Evolutionary conservation across 805 yeast genomes (phyloP).

Genomic region (Candida andamanensis): DNA sequence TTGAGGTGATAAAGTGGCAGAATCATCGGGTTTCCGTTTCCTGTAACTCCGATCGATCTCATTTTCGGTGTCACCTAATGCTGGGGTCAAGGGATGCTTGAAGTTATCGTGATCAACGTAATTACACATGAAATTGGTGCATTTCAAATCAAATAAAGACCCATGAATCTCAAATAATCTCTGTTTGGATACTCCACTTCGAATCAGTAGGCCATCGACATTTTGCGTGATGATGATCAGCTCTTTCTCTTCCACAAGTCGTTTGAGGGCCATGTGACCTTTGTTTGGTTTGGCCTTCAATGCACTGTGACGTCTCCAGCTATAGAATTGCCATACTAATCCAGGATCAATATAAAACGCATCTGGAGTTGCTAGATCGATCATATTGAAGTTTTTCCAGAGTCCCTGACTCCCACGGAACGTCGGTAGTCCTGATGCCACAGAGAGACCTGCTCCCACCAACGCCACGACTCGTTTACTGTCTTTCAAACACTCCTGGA

Average conservation of each 20-base stretch:
- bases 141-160: slow-evolving; percentile 61
- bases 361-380: slow-evolving; percentile 88
- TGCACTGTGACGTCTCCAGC: slow-evolving; percentile 62
- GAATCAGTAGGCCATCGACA: slow-evolving; percentile 67
- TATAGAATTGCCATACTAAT: slow-evolving; percentile 85
- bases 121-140: slow-evolving; percentile 73
- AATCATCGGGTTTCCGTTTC: slow-evolving; percentile 9
- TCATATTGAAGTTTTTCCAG: slow-evolving; percentile 73
- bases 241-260: slow-evolving; percentile 41
- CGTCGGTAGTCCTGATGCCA: slow-evolving; percentile 70
- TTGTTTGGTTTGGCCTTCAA: slow-evolving; percentile 63
- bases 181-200: slow-evolving; percentile 56
- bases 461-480: slow-evolving; percentile 53
- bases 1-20: slow-evolving; percentile 31
- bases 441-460: slow-evolving; percentile 83
- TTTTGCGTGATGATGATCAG: slow-evolving; percentile 76
- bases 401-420: slow-evolving; percentile 68
- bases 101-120: slow-evolving; percentile 50
- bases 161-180: slow-evolving; percentile 76
- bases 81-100: slow-evolving; percentile 55
- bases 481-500: slow-evolving; percentile 45
- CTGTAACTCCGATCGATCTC: slow-evolving; percentile 21
- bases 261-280: slow-evolving; percentile 69
- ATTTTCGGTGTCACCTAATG: slow-evolving; percentile 38
- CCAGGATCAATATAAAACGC: slow-evolving; percentile 82